These are phyloP conservation scores for Hericium alpestre DNA, from an alignment of 768 basidiomycete species.

Conservation along the genomic window DNA sequence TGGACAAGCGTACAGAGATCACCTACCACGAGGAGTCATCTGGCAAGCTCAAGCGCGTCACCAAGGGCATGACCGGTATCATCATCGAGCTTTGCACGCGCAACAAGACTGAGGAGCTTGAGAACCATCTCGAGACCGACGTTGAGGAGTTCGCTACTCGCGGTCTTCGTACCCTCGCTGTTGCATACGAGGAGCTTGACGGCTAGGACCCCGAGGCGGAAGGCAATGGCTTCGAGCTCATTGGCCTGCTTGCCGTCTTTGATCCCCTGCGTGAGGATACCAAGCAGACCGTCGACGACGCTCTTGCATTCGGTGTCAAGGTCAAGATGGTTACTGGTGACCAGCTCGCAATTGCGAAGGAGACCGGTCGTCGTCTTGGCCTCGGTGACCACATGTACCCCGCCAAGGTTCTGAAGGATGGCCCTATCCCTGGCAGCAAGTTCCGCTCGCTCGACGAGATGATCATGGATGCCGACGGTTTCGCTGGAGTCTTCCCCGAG, in stretches of 20 bases:
- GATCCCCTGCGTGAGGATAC: constrained; percentile 97
- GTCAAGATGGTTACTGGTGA: constrained; percentile 99
- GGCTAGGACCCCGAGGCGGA: constrained; percentile 74
- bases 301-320: constrained; percentile 87
- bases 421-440: constrained; percentile 79
- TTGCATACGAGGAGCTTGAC: constrained; percentile 89
- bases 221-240: constrained; percentile 95
- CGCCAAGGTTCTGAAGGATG: constrained; percentile 97
- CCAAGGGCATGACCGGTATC: constrained; percentile 99
- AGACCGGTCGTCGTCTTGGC: constrained; percentile 95
- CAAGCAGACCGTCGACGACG: constrained; percentile 98
- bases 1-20: constrained; percentile 98
- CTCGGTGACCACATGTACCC: constrained; percentile 99
- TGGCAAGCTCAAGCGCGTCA: constrained; percentile 97
- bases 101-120: constrained; percentile 90
- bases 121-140: constrained; percentile 85
- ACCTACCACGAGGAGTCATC: constrained; percentile 90
- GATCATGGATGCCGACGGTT: constrained; percentile 99
- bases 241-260: constrained; percentile 94
- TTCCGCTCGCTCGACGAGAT: constrained; percentile 85
- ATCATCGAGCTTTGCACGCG: constrained; percentile 95
- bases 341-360: constrained; percentile 98
- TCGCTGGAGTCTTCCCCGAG: constrained; percentile 98
- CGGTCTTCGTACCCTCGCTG: constrained; percentile 95
- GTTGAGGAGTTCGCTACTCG: constrained; percentile 95